These are phyloP conservation scores for Xylaria longipes DNA, from an alignment of 495 filamentous ascomycete species.

Conservation along the genomic window DNA sequence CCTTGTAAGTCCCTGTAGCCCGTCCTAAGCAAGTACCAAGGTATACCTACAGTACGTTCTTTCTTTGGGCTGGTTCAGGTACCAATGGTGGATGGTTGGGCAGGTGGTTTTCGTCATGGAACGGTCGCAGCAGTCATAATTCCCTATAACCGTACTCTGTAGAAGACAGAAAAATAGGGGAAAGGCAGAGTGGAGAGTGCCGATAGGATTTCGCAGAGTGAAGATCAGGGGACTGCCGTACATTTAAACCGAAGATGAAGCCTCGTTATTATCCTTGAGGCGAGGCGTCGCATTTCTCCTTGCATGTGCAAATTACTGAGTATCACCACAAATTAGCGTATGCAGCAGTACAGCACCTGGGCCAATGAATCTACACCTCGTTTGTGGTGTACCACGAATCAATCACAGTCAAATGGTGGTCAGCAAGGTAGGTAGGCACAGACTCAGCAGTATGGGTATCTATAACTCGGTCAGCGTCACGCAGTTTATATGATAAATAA, in stretches of 20 bases:
- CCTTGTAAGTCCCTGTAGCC: slow-evolving; percentile 1
- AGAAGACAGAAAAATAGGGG: neutral
- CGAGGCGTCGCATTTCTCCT: neutral
- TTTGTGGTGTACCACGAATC: slow-evolving; percentile 10
- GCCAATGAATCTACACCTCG: neutral
- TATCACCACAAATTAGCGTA: slow-evolving; percentile 10
- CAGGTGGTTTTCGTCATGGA: neutral
- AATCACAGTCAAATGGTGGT: slow-evolving; percentile 1
- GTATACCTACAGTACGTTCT: neutral
- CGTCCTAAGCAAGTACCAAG: neutral
- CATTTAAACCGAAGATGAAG: neutral
- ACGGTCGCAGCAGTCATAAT: neutral
- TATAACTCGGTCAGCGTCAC: neutral
- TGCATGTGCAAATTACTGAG: slow-evolving; percentile 14
- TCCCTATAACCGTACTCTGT: too few relatives aligned
- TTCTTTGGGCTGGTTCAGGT: slow-evolving; percentile 25
- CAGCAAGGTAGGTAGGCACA: slow-evolving; percentile 2
- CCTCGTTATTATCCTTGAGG: neutral
- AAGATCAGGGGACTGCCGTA: slow-evolving; percentile 9
- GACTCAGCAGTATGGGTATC: neutral
- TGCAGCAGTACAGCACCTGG: neutral
- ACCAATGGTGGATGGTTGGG: slow-evolving; percentile 21
- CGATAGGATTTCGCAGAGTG: neutral
- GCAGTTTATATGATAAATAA: neutral
- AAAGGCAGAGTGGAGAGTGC: neutral